Base-by-base conservation (phyloP, 2,329 filamentous ascomycete species). In the Venturiaceae sp. region DNA sequence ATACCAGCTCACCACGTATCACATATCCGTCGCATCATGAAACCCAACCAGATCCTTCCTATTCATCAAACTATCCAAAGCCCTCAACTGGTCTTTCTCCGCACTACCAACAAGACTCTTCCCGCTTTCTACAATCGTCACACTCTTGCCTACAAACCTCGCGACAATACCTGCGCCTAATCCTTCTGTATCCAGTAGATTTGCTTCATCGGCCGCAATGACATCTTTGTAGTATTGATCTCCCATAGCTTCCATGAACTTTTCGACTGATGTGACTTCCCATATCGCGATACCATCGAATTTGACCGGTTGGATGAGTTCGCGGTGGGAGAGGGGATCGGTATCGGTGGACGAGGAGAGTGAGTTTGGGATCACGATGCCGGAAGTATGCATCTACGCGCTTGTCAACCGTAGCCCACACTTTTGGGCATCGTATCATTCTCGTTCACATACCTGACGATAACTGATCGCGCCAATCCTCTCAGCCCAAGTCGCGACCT, bases 391-490 rank as follows among this genome's bases (percentile, higher is more conserved):
- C 34, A 65, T 60, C 64, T 67, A 33, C 13, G 5, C 2, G 33
- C 4, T 47, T 30, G 14, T 19, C 28, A 56, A 28, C 41, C 23
- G n/a, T 39, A 39, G 36, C 36, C 36, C 11, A 39, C n/a, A n/a
- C n/a, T 11, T 39, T 39, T 39, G 11, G 36, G 11, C n/a, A n/a
- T 39, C 36, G 11, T 39, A 11, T 39, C 11, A 52, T 5, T 14
- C 28, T n/a, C 6, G 11, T 8, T 3, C 8, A 34, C 37, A 19
- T 60, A 69, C 66, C 65, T 72, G 70, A 11, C 69, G 66, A 60
- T 72, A 72, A 11, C 65, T 66, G 28, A 64, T 53, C 37, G 72
- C 65, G 3, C 68, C 68, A 59, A 71, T 66, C 61, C 70, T 69
- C 60, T 66, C 59, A 11, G 67, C 67, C 70, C 69, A 72, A 0